Conservation (phyloP, 2,329 filamentous ascomycete species). For the Talaromyces sp. region DNA sequence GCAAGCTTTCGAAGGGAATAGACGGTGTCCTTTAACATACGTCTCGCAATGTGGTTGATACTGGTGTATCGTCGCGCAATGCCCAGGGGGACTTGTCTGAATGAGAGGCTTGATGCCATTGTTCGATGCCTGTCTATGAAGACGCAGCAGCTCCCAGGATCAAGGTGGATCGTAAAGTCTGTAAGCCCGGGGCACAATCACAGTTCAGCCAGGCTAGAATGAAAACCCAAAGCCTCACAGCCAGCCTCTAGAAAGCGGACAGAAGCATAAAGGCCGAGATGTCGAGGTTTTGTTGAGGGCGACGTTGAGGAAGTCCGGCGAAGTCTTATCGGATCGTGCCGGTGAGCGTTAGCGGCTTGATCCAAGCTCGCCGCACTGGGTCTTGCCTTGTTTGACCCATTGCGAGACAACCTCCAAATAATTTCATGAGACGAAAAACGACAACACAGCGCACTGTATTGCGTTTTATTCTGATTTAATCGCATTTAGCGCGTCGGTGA, state of each 20-base stretch:
- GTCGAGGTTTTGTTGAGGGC: conserved; percentile 4
- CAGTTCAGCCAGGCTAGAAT: background rate
- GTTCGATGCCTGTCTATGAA: conserved; percentile 4
- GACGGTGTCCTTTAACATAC: conserved; percentile 21
- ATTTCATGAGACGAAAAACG: background rate
- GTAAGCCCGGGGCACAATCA: background rate
- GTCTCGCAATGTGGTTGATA: conserved; percentile 22
- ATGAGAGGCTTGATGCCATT: conserved; percentile 30
- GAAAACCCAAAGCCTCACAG: background rate
- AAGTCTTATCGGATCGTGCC: conserved; percentile 11
- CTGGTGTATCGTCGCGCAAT: conserved; percentile 30
- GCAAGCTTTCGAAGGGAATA: conserved; percentile 1
- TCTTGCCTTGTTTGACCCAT: background rate
- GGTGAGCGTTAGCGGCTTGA: conserved; percentile 29
- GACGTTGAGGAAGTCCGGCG: conserved; percentile 14
- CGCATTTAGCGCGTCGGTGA: background rate
- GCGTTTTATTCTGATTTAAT: background rate
- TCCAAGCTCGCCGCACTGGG: conserved; percentile 26
- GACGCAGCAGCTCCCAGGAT: background rate
- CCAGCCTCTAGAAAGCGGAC: background rate
- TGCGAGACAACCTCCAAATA: background rate
- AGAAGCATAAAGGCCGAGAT: background rate
- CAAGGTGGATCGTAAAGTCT: background rate
- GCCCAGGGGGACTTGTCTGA: conserved; percentile 27
- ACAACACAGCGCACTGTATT: background rate